Conservation (phyloP, 176 grass and related monocot species). For the Dactylis glomerata region DNA sequence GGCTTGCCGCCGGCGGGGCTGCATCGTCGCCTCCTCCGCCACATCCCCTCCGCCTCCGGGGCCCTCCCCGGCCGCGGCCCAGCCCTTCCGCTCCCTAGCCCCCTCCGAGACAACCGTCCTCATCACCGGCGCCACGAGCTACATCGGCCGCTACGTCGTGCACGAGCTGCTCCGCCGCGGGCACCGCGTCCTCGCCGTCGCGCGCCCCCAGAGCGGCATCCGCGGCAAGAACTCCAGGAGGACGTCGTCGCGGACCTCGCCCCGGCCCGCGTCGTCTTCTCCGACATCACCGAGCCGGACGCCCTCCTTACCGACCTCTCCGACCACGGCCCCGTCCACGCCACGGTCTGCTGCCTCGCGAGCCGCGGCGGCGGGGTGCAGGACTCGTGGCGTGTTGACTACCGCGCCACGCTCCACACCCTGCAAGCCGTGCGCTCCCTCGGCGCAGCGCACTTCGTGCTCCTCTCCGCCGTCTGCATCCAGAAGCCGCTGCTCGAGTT, state of each 20-base stretch:
- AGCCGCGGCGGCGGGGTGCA: constrained; percentile 75
- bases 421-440: constrained; percentile 54
- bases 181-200: constrained; percentile 68
- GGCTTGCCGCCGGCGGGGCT: not conserved
- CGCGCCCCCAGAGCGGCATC: constrained; percentile 65
- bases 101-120: constrained; percentile 66
- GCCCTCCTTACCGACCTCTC: constrained; percentile 43
- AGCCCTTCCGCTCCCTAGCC: constrained; percentile 44
- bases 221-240: constrained; percentile 49
- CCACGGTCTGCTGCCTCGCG: constrained; percentile 86
- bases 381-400: constrained; percentile 91
- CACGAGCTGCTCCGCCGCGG: constrained; percentile 71
- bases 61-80: not conserved
- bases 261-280: constrained; percentile 66
- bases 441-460: constrained; percentile 84
- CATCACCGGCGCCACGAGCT: constrained; percentile 78
- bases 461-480: constrained; percentile 94
- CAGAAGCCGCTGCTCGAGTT: constrained; percentile 97
- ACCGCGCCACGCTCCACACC: constrained; percentile 67
- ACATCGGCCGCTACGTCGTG: constrained; percentile 79
- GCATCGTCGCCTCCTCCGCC: constrained; percentile 18
- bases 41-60: not conserved
- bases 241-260: constrained; percentile 51
- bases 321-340: constrained; percentile 46
- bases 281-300: constrained; percentile 70